A percentile compares a stretch with the other conserved stretches of the same genome.
Evolutionary conservation across 495 filamentous ascomycete genomes (phyloP).

Genomic region (Aspergillus ostianus): DNA sequence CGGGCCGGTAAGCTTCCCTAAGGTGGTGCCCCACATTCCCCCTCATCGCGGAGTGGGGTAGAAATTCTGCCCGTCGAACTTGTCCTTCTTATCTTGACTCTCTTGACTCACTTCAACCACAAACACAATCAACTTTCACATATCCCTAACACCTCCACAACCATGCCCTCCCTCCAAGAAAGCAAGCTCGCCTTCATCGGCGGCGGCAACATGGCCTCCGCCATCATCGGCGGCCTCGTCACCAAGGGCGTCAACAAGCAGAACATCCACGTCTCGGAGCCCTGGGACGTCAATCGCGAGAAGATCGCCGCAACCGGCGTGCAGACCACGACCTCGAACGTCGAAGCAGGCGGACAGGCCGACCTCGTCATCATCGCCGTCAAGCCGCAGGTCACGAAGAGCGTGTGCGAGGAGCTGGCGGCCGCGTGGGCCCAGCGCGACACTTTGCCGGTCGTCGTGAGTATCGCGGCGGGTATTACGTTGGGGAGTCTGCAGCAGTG

Average conservation of each 20-base stretch:
- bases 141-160: neutral
- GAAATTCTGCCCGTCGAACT: neutral
- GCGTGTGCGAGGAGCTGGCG: slow-evolving; percentile 88
- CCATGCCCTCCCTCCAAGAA: slow-evolving; percentile 36
- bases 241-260: slow-evolving; percentile 30
- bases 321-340: slow-evolving; percentile 76
- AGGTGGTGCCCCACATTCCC: neutral
- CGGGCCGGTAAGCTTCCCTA: too few relatives aligned
- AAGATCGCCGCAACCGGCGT: slow-evolving; percentile 90
- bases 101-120: neutral
- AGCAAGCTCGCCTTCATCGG: slow-evolving; percentile 45
- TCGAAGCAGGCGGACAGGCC: slow-evolving; percentile 89
- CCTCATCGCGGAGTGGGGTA: neutral
- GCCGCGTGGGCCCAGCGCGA: slow-evolving; percentile 76
- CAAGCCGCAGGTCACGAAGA: slow-evolving; percentile 75
- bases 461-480: slow-evolving; percentile 44
- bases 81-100: neutral
- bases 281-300: slow-evolving; percentile 76
- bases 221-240: slow-evolving; percentile 43
- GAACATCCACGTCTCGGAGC: slow-evolving; percentile 68
- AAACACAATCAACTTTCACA: neutral
- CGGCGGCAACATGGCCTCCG: slow-evolving; percentile 47
- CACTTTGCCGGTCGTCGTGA: slow-evolving; percentile 48
- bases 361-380: slow-evolving; percentile 78
- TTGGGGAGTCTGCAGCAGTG: slow-evolving; percentile 35